Evolutionary conservation across 495 filamentous ascomycete genomes (phyloP).

Genomic region (Podospora pseudocomata): DNA sequence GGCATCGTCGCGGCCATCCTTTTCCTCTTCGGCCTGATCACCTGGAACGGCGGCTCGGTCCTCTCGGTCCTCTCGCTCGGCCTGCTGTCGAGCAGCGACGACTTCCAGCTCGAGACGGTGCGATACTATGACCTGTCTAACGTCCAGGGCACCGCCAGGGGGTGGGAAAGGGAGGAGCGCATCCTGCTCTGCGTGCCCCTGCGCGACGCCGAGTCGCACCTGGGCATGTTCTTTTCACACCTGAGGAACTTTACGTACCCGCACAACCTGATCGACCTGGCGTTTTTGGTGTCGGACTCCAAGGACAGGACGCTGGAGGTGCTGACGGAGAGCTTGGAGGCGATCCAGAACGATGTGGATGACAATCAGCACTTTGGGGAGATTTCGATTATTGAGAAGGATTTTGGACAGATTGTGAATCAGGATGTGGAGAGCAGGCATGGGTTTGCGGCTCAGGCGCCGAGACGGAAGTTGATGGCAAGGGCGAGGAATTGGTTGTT

Average conservation of each 20-base stretch:
- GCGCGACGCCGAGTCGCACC: conserved; percentile 86
- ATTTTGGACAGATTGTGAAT: conserved; percentile 96
- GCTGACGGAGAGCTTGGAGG: conserved; percentile 67
- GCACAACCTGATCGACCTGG: conserved; percentile 91
- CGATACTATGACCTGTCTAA: conserved; percentile 94
- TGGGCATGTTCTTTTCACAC: conserved; percentile 98
- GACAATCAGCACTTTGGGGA: conserved; percentile 84
- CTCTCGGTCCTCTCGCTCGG: conserved; percentile 71
- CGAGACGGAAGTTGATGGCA: conserved; percentile 92
- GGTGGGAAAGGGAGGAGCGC: conserved; percentile 92
- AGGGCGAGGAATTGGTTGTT: conserved; percentile 97
- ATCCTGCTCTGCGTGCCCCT: conserved; percentile 94
- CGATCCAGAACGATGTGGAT: conserved; percentile 76
- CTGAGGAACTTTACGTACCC: conserved; percentile 96
- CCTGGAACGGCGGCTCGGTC: conserved; percentile 64
- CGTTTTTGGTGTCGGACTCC: conserved; percentile 96
- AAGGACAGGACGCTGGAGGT: conserved; percentile 84
- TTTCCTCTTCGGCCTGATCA: conserved; percentile 57
- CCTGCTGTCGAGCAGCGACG: conserved; percentile 61
- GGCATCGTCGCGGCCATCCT: conserved; percentile 46
- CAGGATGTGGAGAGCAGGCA: conserved; percentile 98
- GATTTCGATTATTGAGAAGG: conserved; percentile 96
- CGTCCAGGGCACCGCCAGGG: conserved; percentile 80
- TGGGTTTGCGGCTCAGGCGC: conserved; percentile 95
- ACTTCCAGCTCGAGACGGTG: conserved; percentile 84